Evolutionary conservation across 2,329 filamentous ascomycete species (phyloP).

Genomic region (Penicillium expansum): DNA sequence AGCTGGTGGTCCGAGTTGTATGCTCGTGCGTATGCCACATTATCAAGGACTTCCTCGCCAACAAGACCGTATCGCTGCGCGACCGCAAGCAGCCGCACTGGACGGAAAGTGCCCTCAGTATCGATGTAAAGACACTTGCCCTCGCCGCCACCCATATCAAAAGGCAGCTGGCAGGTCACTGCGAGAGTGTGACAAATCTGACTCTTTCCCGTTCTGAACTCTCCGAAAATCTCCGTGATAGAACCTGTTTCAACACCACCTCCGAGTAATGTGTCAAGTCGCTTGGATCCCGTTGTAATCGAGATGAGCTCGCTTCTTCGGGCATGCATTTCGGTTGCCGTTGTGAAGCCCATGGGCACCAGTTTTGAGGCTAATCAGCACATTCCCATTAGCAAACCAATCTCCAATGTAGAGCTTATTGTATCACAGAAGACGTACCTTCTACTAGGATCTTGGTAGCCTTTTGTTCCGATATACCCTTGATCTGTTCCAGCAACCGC

Average conservation of each 20-base stretch:
- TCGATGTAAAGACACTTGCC: conserved; percentile 99
- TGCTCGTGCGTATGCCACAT: conserved; percentile 94
- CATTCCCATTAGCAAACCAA: conserved; percentile 9
- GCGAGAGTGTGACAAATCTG: conserved; percentile 99
- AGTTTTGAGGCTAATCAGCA: conserved; percentile 73
- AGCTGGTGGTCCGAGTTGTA: conserved; percentile 99
- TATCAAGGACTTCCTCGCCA: conserved; percentile 96
- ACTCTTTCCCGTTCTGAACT: conserved; percentile 97
- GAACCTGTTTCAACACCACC: conserved; percentile 96
- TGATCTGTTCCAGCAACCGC: conserved; percentile 86
- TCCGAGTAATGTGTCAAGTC: conserved; percentile 89
- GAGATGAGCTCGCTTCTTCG: conserved; percentile 95
- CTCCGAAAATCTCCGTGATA: conserved; percentile 96
- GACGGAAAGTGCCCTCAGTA: conserved; percentile 94
- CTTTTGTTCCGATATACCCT: conserved; percentile 96
- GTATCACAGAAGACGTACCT: conserved; percentile 59
- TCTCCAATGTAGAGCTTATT: neutral
- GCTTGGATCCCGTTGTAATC: conserved; percentile 96
- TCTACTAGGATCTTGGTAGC: conserved; percentile 86
- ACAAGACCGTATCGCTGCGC: conserved; percentile 92
- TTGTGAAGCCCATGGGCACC: conserved; percentile 98
- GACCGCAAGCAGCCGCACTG: conserved; percentile 83
- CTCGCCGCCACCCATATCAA: conserved; percentile 98
- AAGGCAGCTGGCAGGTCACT: conserved; percentile 94
- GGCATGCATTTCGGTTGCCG: conserved; percentile 97